Conservation (phyloP, 768 basidiomycete genomes). For the Clavaria fumosa region DNA sequence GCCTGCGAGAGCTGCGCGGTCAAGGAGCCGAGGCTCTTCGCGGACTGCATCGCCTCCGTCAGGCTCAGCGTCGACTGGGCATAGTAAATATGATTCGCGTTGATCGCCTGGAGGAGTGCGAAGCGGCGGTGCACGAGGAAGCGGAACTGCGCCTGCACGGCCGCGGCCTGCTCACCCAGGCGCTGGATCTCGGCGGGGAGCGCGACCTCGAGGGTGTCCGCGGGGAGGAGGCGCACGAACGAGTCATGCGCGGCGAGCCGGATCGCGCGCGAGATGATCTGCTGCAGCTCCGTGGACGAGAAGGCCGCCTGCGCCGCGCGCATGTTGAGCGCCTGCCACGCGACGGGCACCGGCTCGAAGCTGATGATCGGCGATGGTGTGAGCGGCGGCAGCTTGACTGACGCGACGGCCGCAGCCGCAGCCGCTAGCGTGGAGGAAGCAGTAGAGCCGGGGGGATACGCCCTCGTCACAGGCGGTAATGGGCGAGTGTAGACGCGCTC, state of each 20-base stretch:
- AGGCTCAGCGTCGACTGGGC: neutral
- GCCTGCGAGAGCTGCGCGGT: slow-evolving; percentile 46
- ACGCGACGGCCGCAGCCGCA: neutral
- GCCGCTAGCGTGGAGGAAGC: neutral
- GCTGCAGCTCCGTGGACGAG: slow-evolving; percentile 45
- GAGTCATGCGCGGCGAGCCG: slow-evolving; percentile 52
- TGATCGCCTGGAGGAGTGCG: slow-evolving; percentile 57
- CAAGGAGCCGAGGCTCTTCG: slow-evolving; percentile 24
- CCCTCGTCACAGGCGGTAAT: neutral
- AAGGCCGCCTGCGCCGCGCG: slow-evolving; percentile 57
- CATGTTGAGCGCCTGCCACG: slow-evolving; percentile 53
- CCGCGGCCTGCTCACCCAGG: slow-evolving; percentile 33
- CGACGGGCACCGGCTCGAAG: slow-evolving; percentile 41
- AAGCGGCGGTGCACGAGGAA: slow-evolving; percentile 52
- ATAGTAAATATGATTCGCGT: slow-evolving; percentile 22
- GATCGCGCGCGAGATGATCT: slow-evolving; percentile 58
- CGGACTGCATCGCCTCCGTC: slow-evolving; percentile 8
- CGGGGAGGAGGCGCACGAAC: slow-evolving; percentile 53
- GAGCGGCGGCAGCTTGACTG: slow-evolving; percentile 21
- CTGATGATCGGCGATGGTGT: slow-evolving; percentile 34
- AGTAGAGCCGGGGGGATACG: neutral
- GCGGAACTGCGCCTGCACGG: slow-evolving; percentile 50
- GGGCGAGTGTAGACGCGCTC: too few species aligned
- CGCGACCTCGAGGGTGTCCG: slow-evolving; percentile 42
- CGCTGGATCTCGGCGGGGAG: slow-evolving; percentile 45